Evolutionary conservation across 768 basidiomycete genomes (phyloP), one percentile per base, ranked within the genome.

Genomic region (Rhizopogon sp.): DNA sequence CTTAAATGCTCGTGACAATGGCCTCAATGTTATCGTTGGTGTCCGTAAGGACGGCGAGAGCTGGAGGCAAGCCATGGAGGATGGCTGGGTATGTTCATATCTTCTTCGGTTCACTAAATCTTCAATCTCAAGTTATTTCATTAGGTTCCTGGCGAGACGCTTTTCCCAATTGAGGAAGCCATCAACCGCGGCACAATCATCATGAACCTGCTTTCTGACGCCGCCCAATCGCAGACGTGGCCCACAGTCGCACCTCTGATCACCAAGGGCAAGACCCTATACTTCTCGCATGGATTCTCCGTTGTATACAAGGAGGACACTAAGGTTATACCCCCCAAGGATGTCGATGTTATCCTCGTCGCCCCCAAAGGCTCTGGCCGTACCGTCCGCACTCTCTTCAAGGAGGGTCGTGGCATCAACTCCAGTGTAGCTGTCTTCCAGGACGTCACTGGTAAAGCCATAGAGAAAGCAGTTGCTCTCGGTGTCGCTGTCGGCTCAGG

Each of bases 201-300:
- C 84, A 99, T 99, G 97, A 98, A 99, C 83, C 80, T 99, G 52
- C 85, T 99, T 62, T 98, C 96, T 43, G 97, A 99, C 66, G 97
- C 97, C 47, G 97, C 96, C n/a, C 97, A 99, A 77, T 94, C 92
- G 13, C 83, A 89, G 72, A 98, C 95, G 31, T 99, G 97, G 97
- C 78, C 88, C 39, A 76, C 80, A 52, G 62, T 99, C 64, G 87
- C 84, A 43, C 96, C 97, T 53, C 85, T 98, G 67, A 95, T 98
- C 79, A 98, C 94, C 73, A 93, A 95, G 83, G 97, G 92, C 77
- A 98, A 99, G 83, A 99, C 97, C n/a, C 88, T 99, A 60, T 99
- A 99, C 87, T 99, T 99, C 81, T 93, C 96, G 6, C 97, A 99
- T 72, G 97, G 97, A 66, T 99, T 99, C 88, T 98, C 96, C 60